Percentiles rank a stretch among this genome's conserved stretches.
Evolutionary conservation across 805 yeast species (phyloP).

Genomic region (Limtongia smithiae): DNA sequence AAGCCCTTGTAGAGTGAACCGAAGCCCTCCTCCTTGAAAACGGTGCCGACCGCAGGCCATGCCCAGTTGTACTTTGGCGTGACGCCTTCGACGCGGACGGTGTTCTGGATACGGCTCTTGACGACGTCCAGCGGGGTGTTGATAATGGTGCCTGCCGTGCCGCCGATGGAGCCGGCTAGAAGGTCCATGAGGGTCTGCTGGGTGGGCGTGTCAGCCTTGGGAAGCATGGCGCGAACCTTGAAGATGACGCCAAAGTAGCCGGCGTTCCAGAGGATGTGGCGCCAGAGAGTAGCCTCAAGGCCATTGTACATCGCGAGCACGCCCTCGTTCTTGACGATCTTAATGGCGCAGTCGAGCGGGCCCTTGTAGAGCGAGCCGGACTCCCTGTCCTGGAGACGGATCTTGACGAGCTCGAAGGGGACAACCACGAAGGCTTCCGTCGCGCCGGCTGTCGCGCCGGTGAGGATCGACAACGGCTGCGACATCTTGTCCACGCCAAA

Average conservation of each 20-base stretch:
- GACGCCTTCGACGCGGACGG: constrained; percentile 63
- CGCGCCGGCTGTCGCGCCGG: constrained; percentile 99
- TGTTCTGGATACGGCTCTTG: constrained; percentile 89
- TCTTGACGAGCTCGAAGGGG: constrained; percentile 94
- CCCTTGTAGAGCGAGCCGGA: constrained; percentile 66
- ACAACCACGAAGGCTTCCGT: constrained; percentile 95
- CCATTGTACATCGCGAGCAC: constrained; percentile 85
- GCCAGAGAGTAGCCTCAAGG: constrained; percentile 93
- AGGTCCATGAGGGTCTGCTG: constrained; percentile 83
- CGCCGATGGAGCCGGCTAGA: constrained; percentile 93
- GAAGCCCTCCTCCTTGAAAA: constrained; percentile 88
- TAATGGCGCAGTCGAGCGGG: constrained; percentile 73
- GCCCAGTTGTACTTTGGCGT: constrained; percentile 91
- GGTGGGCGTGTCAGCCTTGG: constrained; percentile 64
- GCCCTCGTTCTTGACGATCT: constrained; percentile 74
- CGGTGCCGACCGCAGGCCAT: constrained; percentile 66
- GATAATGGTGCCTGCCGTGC: constrained; percentile 90
- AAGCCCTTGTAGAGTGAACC: constrained; percentile 91
- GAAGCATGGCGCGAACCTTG: constrained; percentile 77
- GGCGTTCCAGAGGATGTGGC: constrained; percentile 96
- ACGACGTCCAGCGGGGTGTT: constrained; percentile 96
- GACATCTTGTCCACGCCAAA: constrained; percentile 69
- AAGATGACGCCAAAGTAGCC: constrained; percentile 95
- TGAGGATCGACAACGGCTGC: constrained; percentile 79
- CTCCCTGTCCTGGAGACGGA: constrained; percentile 84